Evolutionary conservation across 2,329 filamentous ascomycete species (phyloP).

Genomic region (Clarireedia paspali): DNA sequence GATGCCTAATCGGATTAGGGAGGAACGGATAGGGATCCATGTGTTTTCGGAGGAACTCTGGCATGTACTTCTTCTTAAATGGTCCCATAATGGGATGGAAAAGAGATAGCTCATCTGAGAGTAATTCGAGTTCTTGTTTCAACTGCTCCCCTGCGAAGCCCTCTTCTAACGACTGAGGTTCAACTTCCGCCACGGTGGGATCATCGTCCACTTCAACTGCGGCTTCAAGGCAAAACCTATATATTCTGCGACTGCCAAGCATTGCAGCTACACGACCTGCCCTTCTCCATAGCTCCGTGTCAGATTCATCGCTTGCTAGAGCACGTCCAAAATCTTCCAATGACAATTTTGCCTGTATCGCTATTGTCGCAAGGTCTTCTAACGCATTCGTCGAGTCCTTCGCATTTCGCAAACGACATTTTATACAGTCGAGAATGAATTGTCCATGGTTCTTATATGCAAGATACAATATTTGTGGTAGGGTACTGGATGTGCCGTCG

Average conservation of each 20-base stretch:
- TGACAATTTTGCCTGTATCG: conserved; percentile 33
- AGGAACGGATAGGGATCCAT: conserved; percentile 57
- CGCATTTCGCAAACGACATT: conserved; percentile 40
- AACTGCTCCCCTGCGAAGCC: conserved; percentile 56
- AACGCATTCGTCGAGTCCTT: conserved; percentile 23
- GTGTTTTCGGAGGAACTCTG: conserved; percentile 42
- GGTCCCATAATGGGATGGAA: conserved; percentile 54
- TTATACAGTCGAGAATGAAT: conserved; percentile 73
- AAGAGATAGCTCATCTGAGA: conserved; percentile 48
- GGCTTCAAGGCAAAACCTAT: conserved; percentile 56
- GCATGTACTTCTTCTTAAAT: conserved; percentile 45
- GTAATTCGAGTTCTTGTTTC: conserved; percentile 44
- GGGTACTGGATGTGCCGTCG: conserved; percentile 69
- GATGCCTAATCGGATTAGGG: conserved; percentile 40
- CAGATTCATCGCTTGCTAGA: conserved; percentile 57
- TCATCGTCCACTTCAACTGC: conserved; percentile 62
- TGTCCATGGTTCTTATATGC: conserved; percentile 95
- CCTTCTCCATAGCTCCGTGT: conserved; percentile 58
- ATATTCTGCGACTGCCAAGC: conserved; percentile 48
- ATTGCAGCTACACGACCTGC: conserved; percentile 51
- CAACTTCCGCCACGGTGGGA: conserved; percentile 52
- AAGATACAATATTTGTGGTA: conserved; percentile 85
- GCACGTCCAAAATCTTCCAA: conserved; percentile 51
- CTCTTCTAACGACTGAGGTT: conserved; percentile 56
- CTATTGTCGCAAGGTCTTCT: conserved; percentile 31